A percentile compares a stretch with the other conserved stretches of the same genome.
These are phyloP conservation scores for Phlebiopsis flavidoalba DNA, from an alignment of 768 basidiomycete genomes.

Conservation along the genomic window DNA sequence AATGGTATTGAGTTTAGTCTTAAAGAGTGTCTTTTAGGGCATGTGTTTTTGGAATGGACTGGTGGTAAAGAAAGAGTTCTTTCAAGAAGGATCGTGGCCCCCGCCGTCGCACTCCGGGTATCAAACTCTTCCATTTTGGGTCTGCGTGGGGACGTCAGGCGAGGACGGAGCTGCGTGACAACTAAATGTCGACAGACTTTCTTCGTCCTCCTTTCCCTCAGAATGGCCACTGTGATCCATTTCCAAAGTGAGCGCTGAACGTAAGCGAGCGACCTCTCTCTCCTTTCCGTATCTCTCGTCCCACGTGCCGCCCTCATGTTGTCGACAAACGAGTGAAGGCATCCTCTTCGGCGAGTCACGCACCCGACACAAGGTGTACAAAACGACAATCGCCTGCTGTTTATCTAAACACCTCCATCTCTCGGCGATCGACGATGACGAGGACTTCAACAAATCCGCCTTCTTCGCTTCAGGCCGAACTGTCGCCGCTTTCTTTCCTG, in stretches of 20 bases:
- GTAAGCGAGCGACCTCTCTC: slow-evolving; percentile 11
- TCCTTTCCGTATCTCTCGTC: slow-evolving; percentile 4
- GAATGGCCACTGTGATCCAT: slow-evolving; percentile 4
- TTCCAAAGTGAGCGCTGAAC: slow-evolving; percentile 10
- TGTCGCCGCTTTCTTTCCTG: slow-evolving; percentile 43
- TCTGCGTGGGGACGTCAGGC: slow-evolving; percentile 9
- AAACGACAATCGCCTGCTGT: slow-evolving; percentile 39
- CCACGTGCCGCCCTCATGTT: slow-evolving; percentile 16
- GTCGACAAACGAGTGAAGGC: slow-evolving; percentile 14
- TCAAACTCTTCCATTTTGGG: slow-evolving; percentile 2
- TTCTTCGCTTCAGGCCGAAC: slow-evolving; percentile 32
- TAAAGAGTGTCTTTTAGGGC: too few relatives aligned
- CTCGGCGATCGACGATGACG: slow-evolving; percentile 66
- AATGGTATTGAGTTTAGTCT: too few relatives aligned
- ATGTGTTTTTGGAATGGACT: too few relatives aligned
- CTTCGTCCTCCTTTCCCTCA: slow-evolving; percentile 1
- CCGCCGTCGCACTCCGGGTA: background rate
- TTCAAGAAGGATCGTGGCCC: background rate
- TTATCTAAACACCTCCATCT: slow-evolving; percentile 72
- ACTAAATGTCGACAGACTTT: slow-evolving; percentile 12
- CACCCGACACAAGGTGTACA: slow-evolving; percentile 26
- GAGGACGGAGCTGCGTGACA: slow-evolving; percentile 21
- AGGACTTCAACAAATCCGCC: slow-evolving; percentile 47
- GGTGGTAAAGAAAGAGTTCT: slow-evolving; percentile 10
- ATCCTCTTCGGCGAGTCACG: slow-evolving; percentile 20